Base-by-base conservation (phyloP, 2,329 filamentous ascomycete species). In the Aspergillus amoenus region DNA sequence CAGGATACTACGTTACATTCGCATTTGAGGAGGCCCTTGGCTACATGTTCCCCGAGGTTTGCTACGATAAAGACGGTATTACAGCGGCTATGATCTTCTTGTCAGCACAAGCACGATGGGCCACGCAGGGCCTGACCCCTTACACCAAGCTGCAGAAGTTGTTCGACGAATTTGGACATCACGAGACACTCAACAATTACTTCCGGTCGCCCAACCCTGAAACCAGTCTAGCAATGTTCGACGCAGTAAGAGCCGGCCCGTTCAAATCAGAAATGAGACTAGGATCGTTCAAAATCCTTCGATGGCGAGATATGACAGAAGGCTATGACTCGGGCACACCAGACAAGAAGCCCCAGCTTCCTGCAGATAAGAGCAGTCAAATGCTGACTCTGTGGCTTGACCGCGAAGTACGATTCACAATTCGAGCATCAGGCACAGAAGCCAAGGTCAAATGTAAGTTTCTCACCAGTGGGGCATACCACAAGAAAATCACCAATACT, bases 11-110 rank as follows among this genome's bases (percentile, higher is more conserved):
- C 21, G 79, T 82, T 1, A 73, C 79, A 0, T 87, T 82, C 64
- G 84, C 84, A 1, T 88, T 84, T 62, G 85, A 88, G 70, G 85
- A 88, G 71, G 85, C 85, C 7, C 79, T 88, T 21, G 85, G 85
- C 1, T 88, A 86, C 69, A 88, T 88, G 85, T 85, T 88, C 54
- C 79, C 84, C 0, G 72, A 78, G 7, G 81, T 87, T 1, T 84
- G 84, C 40, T 81, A 84, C 62, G 85, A 88, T 70, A 88, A 88
- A 65, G 85, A 88, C 67, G 85, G 84, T 3, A 81, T 88, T 55
- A 79, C 82, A 5, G 84, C 84, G 2, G 82, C 84, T 3, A 78
- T 81, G 11, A 76, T 86, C 15, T 88, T 88, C 67, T 71, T 88
- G 5, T 78, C 79, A 12, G 83, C 83, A 1, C 77, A 79, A 56